Conservation (phyloP, 2,329 filamentous ascomycete species). For the Paecilomyces fulvus region DNA sequence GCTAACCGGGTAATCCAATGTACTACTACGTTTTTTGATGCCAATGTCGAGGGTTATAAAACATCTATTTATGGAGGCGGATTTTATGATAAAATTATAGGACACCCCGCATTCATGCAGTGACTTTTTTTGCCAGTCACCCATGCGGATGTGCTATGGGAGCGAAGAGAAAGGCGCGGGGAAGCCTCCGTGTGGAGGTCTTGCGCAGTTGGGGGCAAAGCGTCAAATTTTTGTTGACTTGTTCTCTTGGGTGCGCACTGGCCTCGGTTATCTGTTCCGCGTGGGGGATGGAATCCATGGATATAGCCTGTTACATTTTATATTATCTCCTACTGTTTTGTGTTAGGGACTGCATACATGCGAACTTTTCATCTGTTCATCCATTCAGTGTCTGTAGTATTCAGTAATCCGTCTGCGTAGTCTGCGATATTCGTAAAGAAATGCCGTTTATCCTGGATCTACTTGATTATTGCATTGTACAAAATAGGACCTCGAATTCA, state of each 20-base stretch:
- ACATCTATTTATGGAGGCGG: background rate
- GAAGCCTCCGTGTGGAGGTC: background rate
- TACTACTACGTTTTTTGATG: conserved; percentile 1
- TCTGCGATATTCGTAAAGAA: background rate
- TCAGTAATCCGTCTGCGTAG: background rate
- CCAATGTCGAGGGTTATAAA: conserved; percentile 1
- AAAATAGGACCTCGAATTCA: too few relatives aligned
- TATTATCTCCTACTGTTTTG: conserved; percentile 23
- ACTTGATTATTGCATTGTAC: too few relatives aligned
- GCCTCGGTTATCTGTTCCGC: conserved; percentile 14
- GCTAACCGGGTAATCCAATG: background rate
- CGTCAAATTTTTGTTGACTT: background rate
- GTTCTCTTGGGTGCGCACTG: conserved; percentile 17
- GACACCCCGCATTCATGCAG: background rate
- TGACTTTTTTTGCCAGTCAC: background rate
- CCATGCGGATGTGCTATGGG: background rate
- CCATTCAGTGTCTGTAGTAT: background rate
- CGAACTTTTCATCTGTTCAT: conserved; percentile 21
- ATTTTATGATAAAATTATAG: background rate
- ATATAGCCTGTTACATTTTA: conserved; percentile 30
- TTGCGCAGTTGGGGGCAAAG: background rate
- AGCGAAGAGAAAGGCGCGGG: background rate
- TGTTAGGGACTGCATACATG: conserved; percentile 31
- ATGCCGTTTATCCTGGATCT: background rate
- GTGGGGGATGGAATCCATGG: conserved; percentile 29